Base-by-base conservation (phyloP, 176 grass and related monocot genomes). In the Neostapfia colusana region DNA sequence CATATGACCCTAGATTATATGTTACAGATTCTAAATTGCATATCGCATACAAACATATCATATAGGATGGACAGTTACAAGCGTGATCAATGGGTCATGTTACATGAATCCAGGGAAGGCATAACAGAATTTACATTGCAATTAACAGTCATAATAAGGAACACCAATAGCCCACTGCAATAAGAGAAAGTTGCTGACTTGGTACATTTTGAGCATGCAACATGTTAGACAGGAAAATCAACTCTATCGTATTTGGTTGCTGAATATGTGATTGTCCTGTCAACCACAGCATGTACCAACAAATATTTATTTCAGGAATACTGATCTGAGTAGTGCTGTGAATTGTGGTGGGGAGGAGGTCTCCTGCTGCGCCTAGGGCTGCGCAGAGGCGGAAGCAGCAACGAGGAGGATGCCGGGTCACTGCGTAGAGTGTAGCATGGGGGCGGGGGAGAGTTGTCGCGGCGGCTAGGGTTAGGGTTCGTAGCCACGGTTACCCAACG, bases 281-380 rank as follows among this genome's bases (percentile, higher is more conserved):
- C 70, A 31, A 44, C 64, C 31, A 7, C 65, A 82, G 46, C 28
- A 80, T 76, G 65, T 81, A 84, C 83, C 39, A 71, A 43, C 9
- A 83, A 64, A 24, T 72, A 10, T 56, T 81, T 60, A 87, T 2
- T 87, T 39, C 71, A 69, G 51, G 35, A 80, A 77, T 48, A 81
- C 46, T 45, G 71, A 90, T 87, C 71, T 62, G 27, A 61, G 58
- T 81, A n/a, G n/a, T n/a, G n/a, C n/a, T n/a, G n/a, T n/a, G n/a
- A n/a, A n/a, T n/a, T n/a, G n/a, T n/a, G n/a, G n/a, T n/a, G n/a
- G n/a, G n/a, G n/a, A n/a, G n/a, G n/a, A n/a, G n/a, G n/a, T n/a
- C n/a, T n/a, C n/a, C n/a, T n/a, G n/a, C n/a, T n/a, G n/a, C n/a
- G n/a, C n/a, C n/a, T n/a, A n/a, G n/a, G n/a, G n/a, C n/a, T n/a